Evolutionary conservation across 1,139 yeast species (phyloP), one percentile per base, ranked within the genome.

Genomic region (Zhuliangozyma blackwelliae): DNA sequence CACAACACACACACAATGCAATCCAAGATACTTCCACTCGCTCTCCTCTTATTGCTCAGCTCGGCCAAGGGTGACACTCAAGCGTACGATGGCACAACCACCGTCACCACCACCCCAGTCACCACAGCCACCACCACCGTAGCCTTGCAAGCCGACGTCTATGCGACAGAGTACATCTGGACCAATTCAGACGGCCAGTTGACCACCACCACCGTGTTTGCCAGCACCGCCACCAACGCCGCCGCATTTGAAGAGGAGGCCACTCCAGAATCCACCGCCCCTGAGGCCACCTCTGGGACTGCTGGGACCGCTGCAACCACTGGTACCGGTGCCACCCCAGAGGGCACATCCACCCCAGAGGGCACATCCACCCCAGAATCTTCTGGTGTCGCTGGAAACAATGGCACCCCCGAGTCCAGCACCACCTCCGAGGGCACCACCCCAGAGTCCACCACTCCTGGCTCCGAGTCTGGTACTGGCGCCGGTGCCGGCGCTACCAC

Each of bases 161-260:
- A 48, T 32, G 67, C 61, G 34, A 62, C 70, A 5, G 65, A 49
- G 22, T 68, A 66, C 45, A 48, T 66, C 22, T 68, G 46, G 46
- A 65, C 72, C 32, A 46, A 56, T 34, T 39, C 54, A 10, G 49
- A 47, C 31, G 70, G 72, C 7, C 40, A 37, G 8, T 56, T 64
- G 46, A 68, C 73, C 27, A 63, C 73, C 16, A 48, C 54, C 13
- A 56, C 61, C 13, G 51, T 50, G 19, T 45, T 49, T 23, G 65
- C 63, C 9, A 55, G 61, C 31, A 59, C 41, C 20, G 43, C 44
- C 11, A 35, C 46, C 25, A 42, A 35, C n/a, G 40, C 47, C 13
- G 37, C 46, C 23, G 35, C 44, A 9, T 32, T 44, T 10, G 28
- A n/a, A 7, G 31, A 32, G 5, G 21, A 40, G 12, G 21, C 47